Percentiles rank a stretch among this genome's conserved stretches.
These are phyloP conservation scores for Boletus smithii DNA, from an alignment of 1,284 basidiomycete species.

Conservation along the genomic window DNA sequence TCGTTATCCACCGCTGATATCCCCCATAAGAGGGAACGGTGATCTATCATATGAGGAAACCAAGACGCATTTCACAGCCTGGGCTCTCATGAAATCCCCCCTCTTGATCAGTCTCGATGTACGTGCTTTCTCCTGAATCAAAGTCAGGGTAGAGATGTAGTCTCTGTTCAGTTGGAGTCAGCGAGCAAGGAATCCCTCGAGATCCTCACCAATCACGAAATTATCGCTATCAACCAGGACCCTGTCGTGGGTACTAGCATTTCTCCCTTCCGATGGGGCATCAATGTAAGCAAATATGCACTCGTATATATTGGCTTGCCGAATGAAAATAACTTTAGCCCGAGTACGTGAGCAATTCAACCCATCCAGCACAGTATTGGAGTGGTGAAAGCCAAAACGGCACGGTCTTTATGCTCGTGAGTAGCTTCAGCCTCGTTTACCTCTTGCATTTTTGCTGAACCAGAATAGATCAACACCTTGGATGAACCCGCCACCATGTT, in stretches of 20 bases:
- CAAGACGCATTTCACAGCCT: conserved; percentile 48
- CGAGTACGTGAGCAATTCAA: conserved; percentile 47
- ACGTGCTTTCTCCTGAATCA: conserved; percentile 15
- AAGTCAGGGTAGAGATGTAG: background rate
- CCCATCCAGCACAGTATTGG: conserved; percentile 58
- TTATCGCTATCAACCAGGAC: conserved; percentile 69
- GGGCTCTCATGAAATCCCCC: conserved; percentile 49
- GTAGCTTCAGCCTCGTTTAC: background rate
- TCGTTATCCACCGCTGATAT: background rate
- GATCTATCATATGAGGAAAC: conserved; percentile 40
- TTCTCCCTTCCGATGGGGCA: conserved; percentile 66
- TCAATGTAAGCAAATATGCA: conserved; percentile 41
- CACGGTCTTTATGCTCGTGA: conserved; percentile 54
- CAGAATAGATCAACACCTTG: conserved; percentile 46
- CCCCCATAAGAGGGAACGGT: conserved; percentile 40
- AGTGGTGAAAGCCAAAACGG: conserved; percentile 55
- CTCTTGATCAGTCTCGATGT: conserved; percentile 47
- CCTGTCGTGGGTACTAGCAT: conserved; percentile 56
- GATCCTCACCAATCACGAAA: conserved; percentile 59
- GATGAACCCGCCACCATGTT: conserved; percentile 53
- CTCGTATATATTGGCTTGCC: background rate
- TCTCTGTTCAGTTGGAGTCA: conserved; percentile 42
- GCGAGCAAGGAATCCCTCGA: conserved; percentile 47
- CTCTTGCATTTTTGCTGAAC: background rate
- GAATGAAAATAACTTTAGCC: conserved; percentile 35